phyloP scores from a whole-genome alignment of 2,329 filamentous ascomycete species.

The Hypoxylon sp. region DNA sequence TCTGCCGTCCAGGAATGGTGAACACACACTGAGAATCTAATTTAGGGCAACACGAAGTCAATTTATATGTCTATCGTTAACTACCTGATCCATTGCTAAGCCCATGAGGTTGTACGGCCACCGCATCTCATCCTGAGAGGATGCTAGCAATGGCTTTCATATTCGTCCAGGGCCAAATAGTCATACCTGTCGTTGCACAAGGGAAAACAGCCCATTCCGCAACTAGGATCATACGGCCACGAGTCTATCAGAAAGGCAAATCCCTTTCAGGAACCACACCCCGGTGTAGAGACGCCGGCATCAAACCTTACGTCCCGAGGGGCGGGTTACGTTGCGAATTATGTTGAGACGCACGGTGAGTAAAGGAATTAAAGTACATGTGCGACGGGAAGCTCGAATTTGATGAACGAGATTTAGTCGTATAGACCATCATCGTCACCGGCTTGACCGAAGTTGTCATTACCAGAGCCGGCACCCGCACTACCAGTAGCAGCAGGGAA shows the following conservation, averaged over 20 bases:
- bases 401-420: conserved; percentile 71
- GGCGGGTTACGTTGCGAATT: conserved; percentile 40
- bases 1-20: neutral
- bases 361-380: conserved; percentile 63
- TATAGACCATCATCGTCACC: conserved; percentile 98
- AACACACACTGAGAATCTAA: neutral
- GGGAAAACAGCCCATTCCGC: conserved; percentile 30
- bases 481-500: conserved; percentile 78
- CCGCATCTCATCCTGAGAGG: conserved; percentile 16
- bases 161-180: conserved; percentile 17
- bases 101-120: conserved; percentile 33
- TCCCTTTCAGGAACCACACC: conserved; percentile 32
- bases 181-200: conserved; percentile 28
- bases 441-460: conserved; percentile 79
- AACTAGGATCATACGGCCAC: conserved; percentile 35
- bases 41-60: conserved; percentile 39
- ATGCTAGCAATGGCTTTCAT: conserved; percentile 18
- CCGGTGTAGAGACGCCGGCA: conserved; percentile 17
- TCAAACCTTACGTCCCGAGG: conserved; percentile 13
- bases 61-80: conserved; percentile 52
- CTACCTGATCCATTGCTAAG: conserved; percentile 33
- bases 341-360: conserved; percentile 53
- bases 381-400: conserved; percentile 34
- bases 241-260: conserved; percentile 43
- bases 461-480: conserved; percentile 74